A percentile compares a stretch with the other conserved stretches of the same genome.
Conservation (phyloP, 176 grass and related monocot genomes). For the Oryza officinalis region DNA sequence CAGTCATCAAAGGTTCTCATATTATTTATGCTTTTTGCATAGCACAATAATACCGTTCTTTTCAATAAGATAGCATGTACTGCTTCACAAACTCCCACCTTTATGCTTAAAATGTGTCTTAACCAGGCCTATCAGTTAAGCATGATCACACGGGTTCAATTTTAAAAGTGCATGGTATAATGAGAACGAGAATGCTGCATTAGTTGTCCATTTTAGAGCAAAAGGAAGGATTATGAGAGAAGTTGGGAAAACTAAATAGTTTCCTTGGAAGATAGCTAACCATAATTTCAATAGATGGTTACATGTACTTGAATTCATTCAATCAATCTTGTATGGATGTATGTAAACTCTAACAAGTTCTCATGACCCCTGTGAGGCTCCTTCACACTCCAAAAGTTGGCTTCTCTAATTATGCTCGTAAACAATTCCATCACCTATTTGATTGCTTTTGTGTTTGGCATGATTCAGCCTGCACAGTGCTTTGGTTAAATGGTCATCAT, state of each 20-base stretch:
- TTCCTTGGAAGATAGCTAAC: neutral
- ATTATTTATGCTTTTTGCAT: neutral
- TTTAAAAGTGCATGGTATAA: neutral
- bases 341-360: neutral
- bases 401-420: neutral
- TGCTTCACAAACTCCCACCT: neutral
- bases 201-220: neutral
- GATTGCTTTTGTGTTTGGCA: constrained; percentile 21
- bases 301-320: neutral
- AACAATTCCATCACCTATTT: constrained; percentile 5
- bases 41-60: neutral
- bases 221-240: neutral
- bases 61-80: neutral
- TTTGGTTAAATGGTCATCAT: neutral
- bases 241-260: neutral
- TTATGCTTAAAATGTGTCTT: neutral
- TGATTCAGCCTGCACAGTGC: constrained; percentile 10
- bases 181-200: neutral
- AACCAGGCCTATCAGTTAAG: neutral
- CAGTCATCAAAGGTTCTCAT: neutral
- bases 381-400: neutral
- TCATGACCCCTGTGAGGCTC: neutral
- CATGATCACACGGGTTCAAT: neutral
- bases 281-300: neutral
- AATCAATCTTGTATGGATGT: neutral